Evolutionary conservation across 163 green algal species (phyloP).

Genomic region (Chlamydomonas reinhardtii): DNA sequence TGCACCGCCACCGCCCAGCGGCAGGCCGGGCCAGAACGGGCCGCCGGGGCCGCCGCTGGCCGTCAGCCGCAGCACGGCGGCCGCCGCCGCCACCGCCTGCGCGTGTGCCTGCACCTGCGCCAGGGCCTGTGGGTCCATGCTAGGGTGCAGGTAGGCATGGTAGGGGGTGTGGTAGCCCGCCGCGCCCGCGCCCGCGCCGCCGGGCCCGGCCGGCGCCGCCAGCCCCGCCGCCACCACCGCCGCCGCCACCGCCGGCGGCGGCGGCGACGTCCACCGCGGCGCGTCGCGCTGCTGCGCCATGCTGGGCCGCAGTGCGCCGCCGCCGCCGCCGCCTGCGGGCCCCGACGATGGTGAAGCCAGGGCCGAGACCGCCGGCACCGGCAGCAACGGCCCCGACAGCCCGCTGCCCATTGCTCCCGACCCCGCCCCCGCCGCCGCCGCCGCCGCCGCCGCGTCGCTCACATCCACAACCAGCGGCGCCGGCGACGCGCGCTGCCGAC

Average conservation of each 20-base stretch:
- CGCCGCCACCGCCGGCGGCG: not conserved
- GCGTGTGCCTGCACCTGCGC: not conserved
- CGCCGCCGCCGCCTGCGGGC: too few species aligned
- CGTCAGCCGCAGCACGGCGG: not conserved
- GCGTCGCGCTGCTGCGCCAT: not conserved
- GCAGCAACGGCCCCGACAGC: too few species aligned
- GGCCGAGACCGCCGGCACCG: too few species aligned
- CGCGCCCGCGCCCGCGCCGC: too few species aligned
- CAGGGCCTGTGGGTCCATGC: not conserved
- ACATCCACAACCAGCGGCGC: too few species aligned
- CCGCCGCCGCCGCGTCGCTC: too few species aligned
- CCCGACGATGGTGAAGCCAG: not conserved
- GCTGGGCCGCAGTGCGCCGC: constrained; percentile 3
- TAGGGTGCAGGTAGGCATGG: not conserved
- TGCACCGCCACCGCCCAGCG: too few species aligned
- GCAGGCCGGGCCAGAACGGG: not conserved
- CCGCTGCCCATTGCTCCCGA: too few species aligned
- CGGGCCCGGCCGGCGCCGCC: too few species aligned
- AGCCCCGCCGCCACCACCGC: constrained; percentile 9
- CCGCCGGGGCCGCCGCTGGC: not conserved
- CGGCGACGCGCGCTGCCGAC: not conserved
- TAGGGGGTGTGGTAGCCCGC: not conserved
- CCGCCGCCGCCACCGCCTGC: constrained; percentile 3
- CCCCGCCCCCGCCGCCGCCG: too few species aligned
- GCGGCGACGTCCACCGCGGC: not conserved